Evolutionary conservation across 176 grass and related monocot species (phyloP), one percentile per base, ranked within the genome.

Genomic region (Oryza brachyantha): DNA sequence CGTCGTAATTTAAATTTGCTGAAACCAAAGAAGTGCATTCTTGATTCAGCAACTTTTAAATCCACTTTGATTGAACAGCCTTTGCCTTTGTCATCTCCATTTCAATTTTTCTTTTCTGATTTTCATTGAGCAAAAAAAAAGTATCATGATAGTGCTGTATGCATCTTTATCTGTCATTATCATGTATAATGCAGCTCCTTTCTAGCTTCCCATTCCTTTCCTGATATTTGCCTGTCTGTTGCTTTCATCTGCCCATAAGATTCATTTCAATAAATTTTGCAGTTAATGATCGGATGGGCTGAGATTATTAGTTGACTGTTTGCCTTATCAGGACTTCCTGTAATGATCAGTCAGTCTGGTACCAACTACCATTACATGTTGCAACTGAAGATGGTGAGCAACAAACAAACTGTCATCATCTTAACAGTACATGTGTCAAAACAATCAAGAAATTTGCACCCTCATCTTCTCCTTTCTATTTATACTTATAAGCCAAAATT

Each of bases 261-360:
- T 24, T 57, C 21, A 57, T 31, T 43, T 36, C n/a, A 50, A 76
- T 71, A 37, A 24, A 24, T 0, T 41, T 66, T n/a, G 48, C 2
- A 55, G 5, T 24, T 29, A 22, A 74, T 37, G 69, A 21, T 21
- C 60, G 24, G 55, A 42, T 75, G 72, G 41, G 35, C 62, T 31
- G 61, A 37, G 32, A 67, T 81, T 28, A 67, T 81, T 28, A 72
- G 39, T 26, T 52, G 55, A 71, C 8, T n/a, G 57, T 52, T 72
- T 29, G 66, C 77, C 66, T 36, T 54, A 84, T 78, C 74, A 72
- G 22, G 29, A 61, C 37, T 17, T 25, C 25, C 24, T 60, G 40
- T n/a, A 40, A 0, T 24, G 13, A 75, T 6, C 57, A 61, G 6
- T 60, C 62, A 34, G 26, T 57, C 5, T 16, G 25, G 36, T 34